Evolutionary conservation across 1,139 yeast genomes (phyloP).

Genomic region (Schwanniomyces etchellsii): DNA sequence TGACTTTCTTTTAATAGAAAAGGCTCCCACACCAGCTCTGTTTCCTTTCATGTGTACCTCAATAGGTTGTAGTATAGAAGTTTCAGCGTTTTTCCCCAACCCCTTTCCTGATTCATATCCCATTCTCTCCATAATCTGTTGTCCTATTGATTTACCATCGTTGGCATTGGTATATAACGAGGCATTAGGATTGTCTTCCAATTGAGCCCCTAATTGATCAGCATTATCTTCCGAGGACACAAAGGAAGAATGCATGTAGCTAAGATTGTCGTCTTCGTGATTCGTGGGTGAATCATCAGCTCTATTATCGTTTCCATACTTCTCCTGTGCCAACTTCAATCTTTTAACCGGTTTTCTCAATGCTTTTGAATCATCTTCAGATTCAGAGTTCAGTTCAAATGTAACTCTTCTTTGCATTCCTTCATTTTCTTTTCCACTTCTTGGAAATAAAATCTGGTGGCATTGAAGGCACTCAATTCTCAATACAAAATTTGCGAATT

Average conservation of each 20-base stretch:
- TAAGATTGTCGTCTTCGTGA: too few relatives aligned
- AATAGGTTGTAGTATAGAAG: conserved; percentile 17
- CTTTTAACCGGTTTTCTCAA: background rate
- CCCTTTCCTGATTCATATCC: conserved; percentile 45
- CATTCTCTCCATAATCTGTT: conserved; percentile 51
- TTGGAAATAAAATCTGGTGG: too few relatives aligned
- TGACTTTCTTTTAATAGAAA: background rate
- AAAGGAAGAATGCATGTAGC: too few relatives aligned
- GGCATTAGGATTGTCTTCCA: conserved; percentile 5
- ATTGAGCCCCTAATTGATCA: conserved; percentile 1
- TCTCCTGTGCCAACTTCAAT: conserved; percentile 2
- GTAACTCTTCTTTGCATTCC: too few relatives aligned
- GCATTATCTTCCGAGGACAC: conserved; percentile 4
- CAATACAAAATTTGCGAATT: too few relatives aligned
- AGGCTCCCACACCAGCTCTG: conserved; percentile 9
- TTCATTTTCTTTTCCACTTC: too few relatives aligned
- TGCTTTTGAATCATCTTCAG: background rate
- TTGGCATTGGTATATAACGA: conserved; percentile 8
- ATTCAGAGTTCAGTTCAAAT: too few relatives aligned
- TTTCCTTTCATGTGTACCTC: conserved; percentile 7
- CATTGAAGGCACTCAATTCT: too few relatives aligned
- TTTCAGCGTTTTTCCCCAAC: conserved; percentile 24
- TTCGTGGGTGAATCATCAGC: too few relatives aligned
- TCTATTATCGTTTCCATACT: background rate
- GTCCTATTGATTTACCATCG: conserved; percentile 32